Evolutionary conservation across 2,329 filamentous ascomycete species (phyloP), one percentile per base, ranked within the genome.

Genomic region (Calonectria pseudoreteaudii): DNA sequence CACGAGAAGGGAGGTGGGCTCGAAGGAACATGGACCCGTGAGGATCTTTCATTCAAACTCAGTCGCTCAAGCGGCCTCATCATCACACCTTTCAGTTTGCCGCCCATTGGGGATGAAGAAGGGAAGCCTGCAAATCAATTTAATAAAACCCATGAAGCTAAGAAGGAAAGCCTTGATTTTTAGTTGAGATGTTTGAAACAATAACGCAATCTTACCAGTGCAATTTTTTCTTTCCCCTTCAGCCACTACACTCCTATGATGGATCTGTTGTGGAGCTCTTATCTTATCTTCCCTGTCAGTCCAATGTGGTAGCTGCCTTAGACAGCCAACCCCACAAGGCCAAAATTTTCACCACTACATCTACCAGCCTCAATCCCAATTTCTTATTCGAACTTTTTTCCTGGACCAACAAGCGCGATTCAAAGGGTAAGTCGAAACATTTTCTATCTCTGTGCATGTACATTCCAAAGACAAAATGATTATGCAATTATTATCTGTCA

Each of bases 41-140:
- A 98, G 81, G 95, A 98, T 84, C 90, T 98, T 84, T 95, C 95
- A 6, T 99, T 99, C 83, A 96, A 93, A 74, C 86, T 99, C 66
- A 98, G 95, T 83, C 90, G 95, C 80, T 90, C 91, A 3, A 93
- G 91, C 79, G 96, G 95, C 66, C 92, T 99, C 77, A 90, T 95
- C 49, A 95, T 99, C 76, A 94, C 93, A 80, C 95, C 95, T 0
- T 98, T 95, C 84, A 97, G 94, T 82, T 87, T 99, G 53, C 97
- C 97, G 31, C 97, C 97, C 0, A 88, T 96, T 50, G 94, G 95
- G 69, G 95, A 94, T 2, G 95, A 95, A 77, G 86, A 87, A 62
- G 36, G 56, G 34, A 84, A 85, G 18, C 62, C 74, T 9, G 66
- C 70, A 11, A 79, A 84, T 82, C 71, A 82, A 81, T 82, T 85